Percentiles rank a stretch among this genome's conserved stretches.
Evolutionary conservation across 768 basidiomycete genomes (phyloP).

Genomic region (Sistotremastrum niveocremeum): DNA sequence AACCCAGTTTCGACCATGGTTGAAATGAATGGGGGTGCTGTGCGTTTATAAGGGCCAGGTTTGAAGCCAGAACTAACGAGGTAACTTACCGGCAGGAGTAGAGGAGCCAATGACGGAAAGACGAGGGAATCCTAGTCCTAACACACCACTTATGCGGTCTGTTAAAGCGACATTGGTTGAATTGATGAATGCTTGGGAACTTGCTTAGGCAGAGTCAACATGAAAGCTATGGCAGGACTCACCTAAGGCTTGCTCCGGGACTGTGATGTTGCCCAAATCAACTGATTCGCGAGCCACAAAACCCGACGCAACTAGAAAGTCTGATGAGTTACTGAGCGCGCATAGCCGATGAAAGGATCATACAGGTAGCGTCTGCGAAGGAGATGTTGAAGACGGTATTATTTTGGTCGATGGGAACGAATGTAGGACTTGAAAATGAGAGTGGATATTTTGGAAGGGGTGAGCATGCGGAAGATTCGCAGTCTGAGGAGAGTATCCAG

Average conservation of each 20-base stretch:
- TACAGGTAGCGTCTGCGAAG: conserved; percentile 61
- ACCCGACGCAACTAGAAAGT: conserved; percentile 43
- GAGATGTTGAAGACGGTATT: conserved; percentile 41
- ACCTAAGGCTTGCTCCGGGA: conserved; percentile 58
- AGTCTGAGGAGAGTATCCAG: conserved; percentile 57
- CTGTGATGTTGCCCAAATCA: conserved; percentile 42
- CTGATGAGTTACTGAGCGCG: not conserved
- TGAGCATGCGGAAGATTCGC: conserved; percentile 40
- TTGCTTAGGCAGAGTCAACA: not conserved
- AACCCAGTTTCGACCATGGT: conserved; percentile 47
- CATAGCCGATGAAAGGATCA: conserved; percentile 12
- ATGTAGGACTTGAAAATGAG: conserved; percentile 51
- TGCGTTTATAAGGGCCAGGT: not conserved
- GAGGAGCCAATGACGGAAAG: conserved; percentile 43
- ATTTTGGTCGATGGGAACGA: conserved; percentile 46
- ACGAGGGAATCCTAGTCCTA: conserved; percentile 67
- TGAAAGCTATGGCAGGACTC: conserved; percentile 10
- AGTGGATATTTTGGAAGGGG: conserved; percentile 59
- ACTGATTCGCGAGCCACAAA: conserved; percentile 60
- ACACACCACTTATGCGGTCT: conserved; percentile 53
- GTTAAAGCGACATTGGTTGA: conserved; percentile 47
- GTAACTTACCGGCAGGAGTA: conserved; percentile 34
- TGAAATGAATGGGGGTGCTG: conserved; percentile 59
- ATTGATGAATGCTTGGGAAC: conserved; percentile 39
- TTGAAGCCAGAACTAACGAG: not conserved